phyloP scores from a whole-genome alignment of 768 basidiomycete genomes.

The Hydnomerulius pinastri region DNA sequence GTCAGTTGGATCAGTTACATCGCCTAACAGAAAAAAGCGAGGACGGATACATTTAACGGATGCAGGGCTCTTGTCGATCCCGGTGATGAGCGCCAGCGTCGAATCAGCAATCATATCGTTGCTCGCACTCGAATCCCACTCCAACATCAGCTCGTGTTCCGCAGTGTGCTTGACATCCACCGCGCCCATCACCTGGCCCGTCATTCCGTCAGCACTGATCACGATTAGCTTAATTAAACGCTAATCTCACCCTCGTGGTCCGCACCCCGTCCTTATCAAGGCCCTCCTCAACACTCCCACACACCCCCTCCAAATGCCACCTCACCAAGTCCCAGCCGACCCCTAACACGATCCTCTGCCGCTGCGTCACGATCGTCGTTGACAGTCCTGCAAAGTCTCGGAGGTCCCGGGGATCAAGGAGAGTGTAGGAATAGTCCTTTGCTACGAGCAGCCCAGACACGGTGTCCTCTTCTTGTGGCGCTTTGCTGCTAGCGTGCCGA shows the following conservation, averaged over 20 bases:
- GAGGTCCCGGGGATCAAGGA: conserved; percentile 92
- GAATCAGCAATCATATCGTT: conserved; percentile 99
- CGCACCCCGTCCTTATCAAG: conserved; percentile 66
- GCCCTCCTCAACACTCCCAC: conserved; percentile 78
- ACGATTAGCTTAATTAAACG: conserved; percentile 5
- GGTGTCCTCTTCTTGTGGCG: conserved; percentile 71
- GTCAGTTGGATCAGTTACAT: too few species aligned
- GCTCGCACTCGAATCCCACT: conserved; percentile 95
- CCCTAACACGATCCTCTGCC: conserved; percentile 79
- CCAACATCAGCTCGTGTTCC: conserved; percentile 82
- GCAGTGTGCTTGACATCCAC: conserved; percentile 79
- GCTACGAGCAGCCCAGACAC: conserved; percentile 90
- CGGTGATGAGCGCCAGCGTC: conserved; percentile 85
- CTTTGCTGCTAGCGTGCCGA: conserved; percentile 82
- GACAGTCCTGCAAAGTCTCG: conserved; percentile 93
- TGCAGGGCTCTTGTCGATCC: conserved; percentile 93
- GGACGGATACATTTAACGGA: conserved; percentile 84
- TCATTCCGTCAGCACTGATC: conserved; percentile 1
- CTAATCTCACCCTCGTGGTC: conserved; percentile 75
- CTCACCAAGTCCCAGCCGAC: conserved; percentile 91
- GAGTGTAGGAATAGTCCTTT: conserved; percentile 97
- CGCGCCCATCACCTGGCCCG: conserved; percentile 86
- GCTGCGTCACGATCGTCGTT: conserved; percentile 86
- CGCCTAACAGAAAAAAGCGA: neutral
- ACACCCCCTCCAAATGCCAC: conserved; percentile 99